Conservation (phyloP, 2,329 filamentous ascomycete species). For the Colletotrichum echinochloae region DNA sequence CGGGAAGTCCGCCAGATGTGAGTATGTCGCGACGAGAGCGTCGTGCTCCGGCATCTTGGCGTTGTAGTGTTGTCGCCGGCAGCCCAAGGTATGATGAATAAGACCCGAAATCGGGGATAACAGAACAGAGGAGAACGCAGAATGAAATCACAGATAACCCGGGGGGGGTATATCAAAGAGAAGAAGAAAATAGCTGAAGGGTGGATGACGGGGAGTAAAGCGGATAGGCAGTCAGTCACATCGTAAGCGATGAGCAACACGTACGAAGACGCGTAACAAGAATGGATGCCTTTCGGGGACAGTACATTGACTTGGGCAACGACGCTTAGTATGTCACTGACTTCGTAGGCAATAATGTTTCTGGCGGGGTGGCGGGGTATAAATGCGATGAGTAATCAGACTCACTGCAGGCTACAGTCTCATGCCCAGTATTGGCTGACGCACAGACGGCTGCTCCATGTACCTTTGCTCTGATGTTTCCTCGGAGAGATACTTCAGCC, state of each 20-base stretch:
- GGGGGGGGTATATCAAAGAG: constrained; percentile 7
- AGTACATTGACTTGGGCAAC: background rate
- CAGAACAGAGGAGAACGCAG: background rate
- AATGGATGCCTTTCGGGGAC: constrained; percentile 28
- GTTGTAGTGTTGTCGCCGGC: background rate
- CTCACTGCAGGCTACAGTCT: too few relatives aligned
- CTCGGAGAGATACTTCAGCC: background rate
- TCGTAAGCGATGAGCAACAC: constrained; percentile 29
- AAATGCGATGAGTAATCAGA: constrained; percentile 11
- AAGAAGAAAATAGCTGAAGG: background rate
- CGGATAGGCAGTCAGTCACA: constrained; percentile 13
- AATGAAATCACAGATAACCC: constrained; percentile 2
- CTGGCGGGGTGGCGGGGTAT: constrained; percentile 32
- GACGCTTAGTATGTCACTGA: constrained; percentile 15
- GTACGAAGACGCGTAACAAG: constrained; percentile 37
- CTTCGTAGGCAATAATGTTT: background rate
- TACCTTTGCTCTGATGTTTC: background rate
- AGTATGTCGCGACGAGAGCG: constrained; percentile 60
- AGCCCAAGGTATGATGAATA: background rate
- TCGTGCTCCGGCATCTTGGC: constrained; percentile 57
- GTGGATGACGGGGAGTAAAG: background rate
- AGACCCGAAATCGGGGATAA: background rate
- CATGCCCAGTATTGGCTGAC: constrained; percentile 19
- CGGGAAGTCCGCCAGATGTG: constrained; percentile 60
- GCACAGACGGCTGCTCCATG: constrained; percentile 17